A percentile compares a stretch with the other conserved stretches of the same genome.
Conservation (phyloP, 179 eudicot species). For the Carnegiea gigantea region DNA sequence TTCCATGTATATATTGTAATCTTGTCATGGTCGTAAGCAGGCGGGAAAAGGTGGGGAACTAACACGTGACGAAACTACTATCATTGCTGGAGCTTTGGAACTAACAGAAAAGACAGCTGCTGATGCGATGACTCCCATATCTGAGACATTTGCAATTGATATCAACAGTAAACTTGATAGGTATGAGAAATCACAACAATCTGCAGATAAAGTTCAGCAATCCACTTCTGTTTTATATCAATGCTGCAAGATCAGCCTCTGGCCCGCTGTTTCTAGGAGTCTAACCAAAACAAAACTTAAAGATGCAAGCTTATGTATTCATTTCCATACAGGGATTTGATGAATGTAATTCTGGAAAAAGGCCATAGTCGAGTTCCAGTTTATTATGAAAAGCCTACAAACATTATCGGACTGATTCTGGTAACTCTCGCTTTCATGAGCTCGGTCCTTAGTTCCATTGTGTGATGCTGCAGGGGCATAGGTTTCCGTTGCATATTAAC, state of each 20-base stretch:
- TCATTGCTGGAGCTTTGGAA: constrained; percentile 95
- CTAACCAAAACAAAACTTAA: neutral
- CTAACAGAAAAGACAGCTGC: constrained; percentile 81
- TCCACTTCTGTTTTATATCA: neutral
- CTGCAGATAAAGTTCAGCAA: neutral
- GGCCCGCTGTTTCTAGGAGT: neutral
- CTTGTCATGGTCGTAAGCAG: constrained; percentile 36
- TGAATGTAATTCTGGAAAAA: constrained; percentile 76
- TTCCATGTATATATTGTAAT: neutral
- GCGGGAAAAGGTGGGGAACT: constrained; percentile 98
- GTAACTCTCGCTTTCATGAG: constrained; percentile 30
- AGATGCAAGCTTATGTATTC: constrained; percentile 6
- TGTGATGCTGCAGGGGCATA: neutral
- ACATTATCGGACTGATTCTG: constrained; percentile 86
- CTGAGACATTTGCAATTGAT: constrained; percentile 78
- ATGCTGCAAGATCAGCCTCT: neutral
- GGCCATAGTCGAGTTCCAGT: constrained; percentile 97
- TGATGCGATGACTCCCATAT: constrained; percentile 92
- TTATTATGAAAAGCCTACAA: constrained; percentile 80
- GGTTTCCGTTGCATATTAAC: neutral
- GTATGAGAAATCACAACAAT: constrained; percentile 28
- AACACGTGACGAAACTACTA: constrained; percentile 96
- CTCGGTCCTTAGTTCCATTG: neutral
- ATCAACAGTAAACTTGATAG: constrained; percentile 86
- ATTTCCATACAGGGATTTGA: constrained; percentile 47